Base-by-base conservation (phyloP, 192 early-diverging fungal species). In the Linnemannia schmuckeri region DNA sequence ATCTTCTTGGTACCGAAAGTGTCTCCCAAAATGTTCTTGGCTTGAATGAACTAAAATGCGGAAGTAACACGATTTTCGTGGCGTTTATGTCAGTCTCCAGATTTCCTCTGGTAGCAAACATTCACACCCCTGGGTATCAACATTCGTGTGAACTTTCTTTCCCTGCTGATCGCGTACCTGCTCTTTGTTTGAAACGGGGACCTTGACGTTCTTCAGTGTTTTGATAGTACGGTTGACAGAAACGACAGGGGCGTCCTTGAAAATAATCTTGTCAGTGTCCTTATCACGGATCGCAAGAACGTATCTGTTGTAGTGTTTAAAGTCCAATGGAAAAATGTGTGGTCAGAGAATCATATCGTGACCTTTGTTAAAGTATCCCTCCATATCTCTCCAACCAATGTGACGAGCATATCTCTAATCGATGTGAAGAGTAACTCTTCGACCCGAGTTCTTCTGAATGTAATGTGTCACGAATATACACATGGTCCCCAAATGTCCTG, bases 1-100 rank as follows among this genome's bases (percentile, higher is more conserved):
- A 92, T 89, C 91, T 98, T 98, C 90, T 96, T 96, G 74, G 95
- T 97, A 82, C 98, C 98, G 85, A 99, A 99, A 24, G 95, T 93
- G 84, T 97, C 93, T 77, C 98, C 98, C 70, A 99, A 90, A 72
- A 92, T 90, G 80, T 94, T 96, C 72, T 96, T 91, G 24, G 96
- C 96, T 70, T 88, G 78, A 72, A 91, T 42, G 40, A 92, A 92
- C 89, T 93, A 89, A 82, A 52, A 42, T 77, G 75, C 52, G 63
- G 41, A 71, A 66, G 46, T 55, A 20, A 80, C 20, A 70, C 42
- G 42, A 70, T 33, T 27, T 35, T 27, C 35, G 38, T 40, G 37
- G 6, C 37, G 18, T 52, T n/a, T 22, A 10, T 24, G 41, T 72
- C 35, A 40, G 70, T 69, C 15, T 69, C 66, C 33, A 33, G 12